These are phyloP conservation scores for Endocarpon pusillum DNA, from an alignment of 495 filamentous ascomycete species.

Conservation along the genomic window DNA sequence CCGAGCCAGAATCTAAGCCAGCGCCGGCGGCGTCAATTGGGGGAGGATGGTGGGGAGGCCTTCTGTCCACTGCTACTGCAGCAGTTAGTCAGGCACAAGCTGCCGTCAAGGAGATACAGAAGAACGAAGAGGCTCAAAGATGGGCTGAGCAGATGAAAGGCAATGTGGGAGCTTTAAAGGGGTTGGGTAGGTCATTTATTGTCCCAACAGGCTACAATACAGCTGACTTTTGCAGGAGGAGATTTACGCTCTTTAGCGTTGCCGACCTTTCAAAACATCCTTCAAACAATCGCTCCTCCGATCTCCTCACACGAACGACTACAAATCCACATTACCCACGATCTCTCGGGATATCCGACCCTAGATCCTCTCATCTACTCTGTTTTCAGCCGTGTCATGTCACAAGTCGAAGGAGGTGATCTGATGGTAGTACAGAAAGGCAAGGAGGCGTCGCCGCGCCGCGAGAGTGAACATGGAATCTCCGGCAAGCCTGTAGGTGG, in stretches of 20 bases:
- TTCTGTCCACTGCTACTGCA: constrained; percentile 56
- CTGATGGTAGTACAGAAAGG: constrained; percentile 92
- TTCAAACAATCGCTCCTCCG: constrained; percentile 87
- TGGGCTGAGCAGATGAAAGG: constrained; percentile 92
- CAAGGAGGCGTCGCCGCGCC: constrained; percentile 59
- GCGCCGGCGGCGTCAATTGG: constrained; percentile 27
- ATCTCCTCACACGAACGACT: constrained; percentile 96
- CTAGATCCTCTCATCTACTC: constrained; percentile 85
- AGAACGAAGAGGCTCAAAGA: constrained; percentile 87
- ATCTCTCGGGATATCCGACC: constrained; percentile 82
- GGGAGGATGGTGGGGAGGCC: constrained; percentile 83
- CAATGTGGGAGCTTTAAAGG: constrained; percentile 68
- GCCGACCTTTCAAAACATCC: constrained; percentile 84
- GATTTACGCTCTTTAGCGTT: constrained; percentile 79
- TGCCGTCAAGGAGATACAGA: constrained; percentile 83
- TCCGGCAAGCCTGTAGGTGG: constrained; percentile 33
- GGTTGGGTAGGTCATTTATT: constrained; percentile 46
- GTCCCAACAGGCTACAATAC: constrained; percentile 3
- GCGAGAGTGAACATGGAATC: constrained; percentile 37
- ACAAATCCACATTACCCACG: constrained; percentile 94
- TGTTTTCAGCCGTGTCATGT: constrained; percentile 93
- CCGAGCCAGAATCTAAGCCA: constrained; percentile 8
- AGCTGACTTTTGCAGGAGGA: constrained; percentile 42
- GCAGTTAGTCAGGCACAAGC: constrained; percentile 92
- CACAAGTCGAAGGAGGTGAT: constrained; percentile 94